Base-by-base conservation (phyloP, 371 early-diverging fungal species). In the Mucor irregularis region DNA sequence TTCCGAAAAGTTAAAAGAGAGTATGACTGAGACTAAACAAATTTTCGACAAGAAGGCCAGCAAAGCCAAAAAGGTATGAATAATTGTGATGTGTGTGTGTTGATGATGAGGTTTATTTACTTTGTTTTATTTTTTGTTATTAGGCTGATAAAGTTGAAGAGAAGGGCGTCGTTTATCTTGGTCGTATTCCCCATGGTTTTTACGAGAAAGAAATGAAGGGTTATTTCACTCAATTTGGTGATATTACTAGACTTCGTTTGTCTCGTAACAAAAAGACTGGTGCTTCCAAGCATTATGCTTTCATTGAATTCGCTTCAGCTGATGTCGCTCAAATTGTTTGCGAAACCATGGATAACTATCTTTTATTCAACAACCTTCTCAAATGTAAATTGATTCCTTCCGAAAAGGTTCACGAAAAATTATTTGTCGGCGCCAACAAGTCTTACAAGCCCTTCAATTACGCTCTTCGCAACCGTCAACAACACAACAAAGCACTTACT, bases 331-430 rank as follows among this genome's bases (percentile, higher is more conserved):
- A 85, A 45, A 92, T 96, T 53, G 98, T 92, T 4, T 92, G 91
- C 5, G 91, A 93, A 33, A 96, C 98, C 6, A 97, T 98, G 98
- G 56, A 98, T 77, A 95, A 94, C 81, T 97, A 98, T 67, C 70
- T 96, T 53, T 66, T 98, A 62, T 88, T 83, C 60, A 88, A 85
- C 49, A 90, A 86, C 42, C 55, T 93, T 43, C 75, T 98, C 33
- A 83, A 90, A 74, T 95, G 96, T 83, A 76, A 78, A 76, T 64
- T 91, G 21, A 65, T 94, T 1, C 85, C 88, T 6, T 33, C 57
- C 10, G 85, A 88, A 30, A 75, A 86, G 59, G 72, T 92, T 22
- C 92, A 94, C 61, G 82, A 83, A 2, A 75, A 80, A 26, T 55
- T 90, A 50, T 96, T 92, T 66, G 63, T 68, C 35, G 87, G 86